Conservation (phyloP, 441 rosid species). For the Aleurites moluccanus region DNA sequence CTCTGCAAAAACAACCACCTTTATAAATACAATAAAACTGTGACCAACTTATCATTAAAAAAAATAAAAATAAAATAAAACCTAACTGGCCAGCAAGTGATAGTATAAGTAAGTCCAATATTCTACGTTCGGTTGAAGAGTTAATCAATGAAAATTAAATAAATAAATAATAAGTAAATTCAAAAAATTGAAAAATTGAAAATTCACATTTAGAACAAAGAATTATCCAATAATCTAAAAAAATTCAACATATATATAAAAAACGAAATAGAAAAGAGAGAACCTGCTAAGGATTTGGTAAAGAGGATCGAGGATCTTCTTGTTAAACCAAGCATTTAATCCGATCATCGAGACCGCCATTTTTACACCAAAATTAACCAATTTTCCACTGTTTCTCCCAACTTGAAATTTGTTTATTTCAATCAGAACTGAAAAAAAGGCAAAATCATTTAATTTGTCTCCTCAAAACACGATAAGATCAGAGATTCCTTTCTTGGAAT, state of each 20-base stretch:
- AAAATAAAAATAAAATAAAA: neutral
- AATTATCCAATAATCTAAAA: neutral
- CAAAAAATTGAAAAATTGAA: neutral
- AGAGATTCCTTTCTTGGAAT: conserved; percentile 22
- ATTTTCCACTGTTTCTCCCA: neutral
- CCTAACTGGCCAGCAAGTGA: neutral
- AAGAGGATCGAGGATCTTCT: conserved; percentile 72
- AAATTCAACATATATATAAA: neutral
- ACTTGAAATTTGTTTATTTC: neutral
- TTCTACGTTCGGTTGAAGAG: neutral
- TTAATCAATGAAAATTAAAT: neutral
- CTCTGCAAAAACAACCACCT: conserved; percentile 39
- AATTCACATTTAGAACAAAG: neutral
- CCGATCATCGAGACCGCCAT: conserved; percentile 43
- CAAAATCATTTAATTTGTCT: neutral
- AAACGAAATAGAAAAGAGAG: neutral
- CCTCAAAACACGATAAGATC: neutral
- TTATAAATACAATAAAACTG: neutral
- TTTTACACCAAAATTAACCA: neutral
- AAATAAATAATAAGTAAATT: too few relatives aligned
- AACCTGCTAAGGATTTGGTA: conserved; percentile 78
- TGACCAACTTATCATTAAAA: neutral
- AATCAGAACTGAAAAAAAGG: neutral
- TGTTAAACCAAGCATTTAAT: conserved; percentile 50
- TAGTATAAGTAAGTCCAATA: neutral